Conservation (phyloP, 1,284 basidiomycete species). For the Anthracocystis setariae region DNA sequence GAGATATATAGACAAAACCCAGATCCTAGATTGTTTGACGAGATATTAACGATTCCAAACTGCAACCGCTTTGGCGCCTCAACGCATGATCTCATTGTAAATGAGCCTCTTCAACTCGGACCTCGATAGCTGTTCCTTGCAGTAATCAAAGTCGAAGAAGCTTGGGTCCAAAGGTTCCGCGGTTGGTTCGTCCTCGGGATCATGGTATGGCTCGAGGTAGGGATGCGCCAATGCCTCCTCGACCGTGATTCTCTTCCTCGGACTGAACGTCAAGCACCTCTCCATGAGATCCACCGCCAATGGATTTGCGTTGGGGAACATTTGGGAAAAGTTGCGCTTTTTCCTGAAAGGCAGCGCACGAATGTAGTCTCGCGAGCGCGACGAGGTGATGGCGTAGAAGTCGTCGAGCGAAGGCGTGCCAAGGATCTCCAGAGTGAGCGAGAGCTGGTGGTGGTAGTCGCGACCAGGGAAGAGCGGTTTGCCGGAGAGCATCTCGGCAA, state of each 20-base stretch:
- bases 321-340: conserved; percentile 78
- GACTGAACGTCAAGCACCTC: conserved; percentile 78
- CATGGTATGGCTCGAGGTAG: conserved; percentile 66
- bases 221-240: conserved; percentile 66
- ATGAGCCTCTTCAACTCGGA: conserved; percentile 65
- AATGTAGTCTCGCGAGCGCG: conserved; percentile 87
- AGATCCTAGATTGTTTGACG: background rate
- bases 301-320: conserved; percentile 82
- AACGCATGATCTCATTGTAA: conserved; percentile 60
- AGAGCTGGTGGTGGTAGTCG: conserved; percentile 71
- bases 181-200: conserved; percentile 65
- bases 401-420: conserved; percentile 75
- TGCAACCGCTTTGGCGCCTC: background rate
- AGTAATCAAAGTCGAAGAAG: conserved; percentile 66
- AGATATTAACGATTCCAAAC: background rate
- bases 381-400: conserved; percentile 78
- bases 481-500: conserved; percentile 93
- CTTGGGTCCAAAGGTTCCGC: conserved; percentile 62
- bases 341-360: conserved; percentile 91
- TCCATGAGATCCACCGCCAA: conserved; percentile 82
- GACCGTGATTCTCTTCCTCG: conserved; percentile 65
- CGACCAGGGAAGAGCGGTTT: conserved; percentile 87
- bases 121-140: conserved; percentile 70
- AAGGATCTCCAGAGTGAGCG: conserved; percentile 73
- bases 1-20: background rate